phyloP scores from a whole-genome alignment of 2,329 filamentous ascomycete genomes.

The Xylaria sp. region DNA sequence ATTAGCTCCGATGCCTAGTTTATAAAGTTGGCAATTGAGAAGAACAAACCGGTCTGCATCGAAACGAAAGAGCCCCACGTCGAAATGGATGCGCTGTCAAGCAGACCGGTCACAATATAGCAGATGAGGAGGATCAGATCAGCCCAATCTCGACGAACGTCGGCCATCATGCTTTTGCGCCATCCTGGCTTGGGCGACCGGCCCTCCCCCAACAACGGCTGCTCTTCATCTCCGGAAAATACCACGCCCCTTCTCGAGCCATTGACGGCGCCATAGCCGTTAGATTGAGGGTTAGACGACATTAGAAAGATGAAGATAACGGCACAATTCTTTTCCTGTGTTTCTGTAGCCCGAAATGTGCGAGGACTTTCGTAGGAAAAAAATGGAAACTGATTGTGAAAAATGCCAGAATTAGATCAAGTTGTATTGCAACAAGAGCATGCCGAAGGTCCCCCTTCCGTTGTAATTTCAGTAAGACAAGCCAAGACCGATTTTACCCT shows the following conservation, averaged over 20 bases:
- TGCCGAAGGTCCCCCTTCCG: constrained; percentile 7
- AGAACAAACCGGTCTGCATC: constrained; percentile 77
- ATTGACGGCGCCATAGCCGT: constrained; percentile 45
- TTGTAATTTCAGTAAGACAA: background rate
- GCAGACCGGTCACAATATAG: constrained; percentile 80
- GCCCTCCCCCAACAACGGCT: constrained; percentile 45
- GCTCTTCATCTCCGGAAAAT: constrained; percentile 46
- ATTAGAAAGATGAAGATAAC: constrained; percentile 10
- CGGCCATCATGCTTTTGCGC: constrained; percentile 51
- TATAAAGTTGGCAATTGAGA: background rate
- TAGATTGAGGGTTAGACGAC: constrained; percentile 36
- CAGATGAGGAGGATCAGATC: constrained; percentile 76
- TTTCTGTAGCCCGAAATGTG: background rate
- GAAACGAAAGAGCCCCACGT: constrained; percentile 84
- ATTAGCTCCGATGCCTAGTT: constrained; percentile 15
- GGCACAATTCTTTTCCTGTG: background rate
- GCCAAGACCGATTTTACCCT: constrained; percentile 7
- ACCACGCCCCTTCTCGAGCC: constrained; percentile 25
- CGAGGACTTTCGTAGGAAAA: background rate
- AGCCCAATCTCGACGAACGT: constrained; percentile 70
- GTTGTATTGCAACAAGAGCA: background rate
- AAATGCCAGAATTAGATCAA: background rate
- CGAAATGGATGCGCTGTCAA: constrained; percentile 79
- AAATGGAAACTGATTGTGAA: background rate
- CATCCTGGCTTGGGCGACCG: constrained; percentile 40